Base-by-base conservation (phyloP, 495 filamentous ascomycete genomes). In the Penicillium riverlandense region DNA sequence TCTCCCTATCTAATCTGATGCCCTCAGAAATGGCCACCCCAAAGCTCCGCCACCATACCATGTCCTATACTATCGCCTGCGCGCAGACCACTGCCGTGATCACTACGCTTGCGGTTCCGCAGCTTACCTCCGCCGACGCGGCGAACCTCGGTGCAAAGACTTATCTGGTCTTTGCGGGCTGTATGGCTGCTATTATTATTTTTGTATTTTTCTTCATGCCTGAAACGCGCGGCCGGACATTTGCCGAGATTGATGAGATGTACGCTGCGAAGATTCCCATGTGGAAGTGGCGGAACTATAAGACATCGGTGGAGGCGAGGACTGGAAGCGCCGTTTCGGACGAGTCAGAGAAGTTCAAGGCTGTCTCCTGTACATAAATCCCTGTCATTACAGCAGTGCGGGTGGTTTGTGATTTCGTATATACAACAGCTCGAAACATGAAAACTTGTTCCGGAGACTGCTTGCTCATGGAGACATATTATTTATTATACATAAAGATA, bases 171-270 rank as follows among this genome's bases (percentile, higher is more conserved):
- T 69, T 67, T 41, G 63, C 61, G 0, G 65, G 63, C 2, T 67
- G 61, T 28, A 67, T 67, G 65, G 56, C 48, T 16, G 53, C 36
- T 10, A 66, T 75, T 37, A 59, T 73, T 22, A 48, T 74, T 1
- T 79, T 71, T 56, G 66, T 70, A 5, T 78, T 65, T 42, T 58
- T 79, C 28, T 71, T 59, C 29, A 56, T 79, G 43, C 74, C 75
- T 0, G 76, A 79, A 54, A 79, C 76, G 0, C 56, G 62, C 6
- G 69, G 73, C 40, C 58, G 76, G 30, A 76, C 72, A 1, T 63
- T 76, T 29, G 72, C 69, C 9, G 73, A 78, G 50, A 70, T 78
- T 6, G 63, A 76, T 50, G 73, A 76, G 61, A 76, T 76, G 64
- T 78, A 76, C 42, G 70, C 69, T 51, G 66, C 66, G 5, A 63